Evolutionary conservation across 2,329 filamentous ascomycete species (phyloP).

Genomic region (Botrytis squamosa): DNA sequence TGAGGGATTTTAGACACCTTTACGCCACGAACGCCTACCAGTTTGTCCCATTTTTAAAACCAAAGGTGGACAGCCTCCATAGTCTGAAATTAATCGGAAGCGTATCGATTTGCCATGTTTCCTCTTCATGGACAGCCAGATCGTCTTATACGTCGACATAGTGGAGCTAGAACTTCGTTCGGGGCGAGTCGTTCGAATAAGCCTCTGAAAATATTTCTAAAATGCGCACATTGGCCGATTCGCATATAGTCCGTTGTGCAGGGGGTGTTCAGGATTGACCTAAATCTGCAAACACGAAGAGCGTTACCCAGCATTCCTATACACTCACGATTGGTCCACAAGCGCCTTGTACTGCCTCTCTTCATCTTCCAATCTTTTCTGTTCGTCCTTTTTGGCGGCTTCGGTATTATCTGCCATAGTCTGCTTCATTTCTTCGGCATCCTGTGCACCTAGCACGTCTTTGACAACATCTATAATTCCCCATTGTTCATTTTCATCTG

Average conservation of each 20-base stretch:
- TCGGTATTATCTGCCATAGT: slow-evolving; percentile 14
- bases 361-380: slow-evolving; percentile 11
- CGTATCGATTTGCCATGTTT: background rate
- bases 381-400: slow-evolving; percentile 6
- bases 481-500: slow-evolving; percentile 53
- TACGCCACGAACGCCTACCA: background rate
- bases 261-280: background rate
- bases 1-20: background rate
- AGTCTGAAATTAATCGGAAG: background rate
- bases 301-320: background rate
- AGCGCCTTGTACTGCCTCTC: background rate
- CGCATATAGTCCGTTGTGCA: background rate
- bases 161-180: background rate
- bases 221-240: background rate
- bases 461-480: slow-evolving; percentile 57
- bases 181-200: background rate
- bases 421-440: slow-evolving; percentile 30
- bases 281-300: background rate
- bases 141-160: background rate
- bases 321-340: background rate
- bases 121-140: background rate
- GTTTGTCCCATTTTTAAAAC: background rate
- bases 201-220: background rate
- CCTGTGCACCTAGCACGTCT: slow-evolving; percentile 52
- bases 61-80: background rate